Evolutionary conservation across 2,329 filamentous ascomycete genomes (phyloP), one percentile per base, ranked within the genome.

Genomic region (Colletotrichum acutatum): DNA sequence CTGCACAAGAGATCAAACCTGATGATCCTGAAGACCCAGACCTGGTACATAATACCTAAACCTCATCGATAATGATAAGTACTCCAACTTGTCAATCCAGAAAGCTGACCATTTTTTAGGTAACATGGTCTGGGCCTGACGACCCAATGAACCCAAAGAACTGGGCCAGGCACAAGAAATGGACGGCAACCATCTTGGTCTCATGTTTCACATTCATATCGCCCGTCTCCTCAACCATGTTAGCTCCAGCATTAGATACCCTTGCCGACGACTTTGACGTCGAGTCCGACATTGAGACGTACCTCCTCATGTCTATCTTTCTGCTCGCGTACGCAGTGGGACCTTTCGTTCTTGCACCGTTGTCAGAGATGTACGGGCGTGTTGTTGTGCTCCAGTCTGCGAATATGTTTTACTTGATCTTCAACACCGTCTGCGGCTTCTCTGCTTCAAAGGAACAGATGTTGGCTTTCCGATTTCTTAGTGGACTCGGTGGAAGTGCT

Each of bases 281-380:
- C 62, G 78, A 77, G 0, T 82, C 82, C 8, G 80, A 77, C 5
- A 81, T 88, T 32, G 79, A 85, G 54, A 85, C 78, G 68, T 89
- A 52, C 5, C 86, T 92, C 61, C 84, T 90, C 74, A 84, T 91
- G 65, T 90, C 89, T 1, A 86, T 92, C 49, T 90, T 90, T 78
- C 84, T 92, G 4, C 84, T 91, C 0, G 89, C 89, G 64, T 87
- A 87, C 58, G 87, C 86, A 12, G 81, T 89, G 30, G 88, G 88
- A 0, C 88, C 88, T 0, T 83, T 89, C 12, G 69, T 89, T 14
- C 82, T 88, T 26, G 87, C 85, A 0, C 89, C 89, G 0, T 70
- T 90, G 19, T 87, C 84, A 14, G 89, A 91, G 76, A 80, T 88
- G 74, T 86, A 86, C 71, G 87, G 87, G 11, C 84, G 87, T 19